Evolutionary conservation across 2,329 filamentous ascomycete genomes (phyloP), one percentile per base, ranked within the genome.

Genomic region (Ophiostoma sp.): DNA sequence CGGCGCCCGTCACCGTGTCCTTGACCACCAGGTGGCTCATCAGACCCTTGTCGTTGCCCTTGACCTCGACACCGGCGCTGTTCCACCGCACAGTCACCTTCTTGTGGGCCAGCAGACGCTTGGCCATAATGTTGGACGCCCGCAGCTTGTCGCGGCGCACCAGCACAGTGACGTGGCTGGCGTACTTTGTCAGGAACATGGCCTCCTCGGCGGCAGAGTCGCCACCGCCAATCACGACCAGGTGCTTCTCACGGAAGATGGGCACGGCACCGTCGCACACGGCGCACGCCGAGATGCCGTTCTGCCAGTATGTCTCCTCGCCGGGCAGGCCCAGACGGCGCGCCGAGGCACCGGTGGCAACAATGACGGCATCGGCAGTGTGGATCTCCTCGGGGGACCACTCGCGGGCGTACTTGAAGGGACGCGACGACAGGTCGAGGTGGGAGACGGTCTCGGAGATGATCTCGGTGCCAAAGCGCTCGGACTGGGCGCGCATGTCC

Each of bases 171-270:
- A 99, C 94, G 79, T 95, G 93, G 81, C 89, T 93, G 74, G 91
- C 95, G 83, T 98, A 99, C 85, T 98, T 99, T 73, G 95, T 97
- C 76, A 99, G 83, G 84, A 97, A 99, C 76, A 97, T 90, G 70
- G 94, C 93, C 86, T 99, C 95, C 82, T 99, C 96, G 36, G 96
- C 95, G 23, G 95, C 95, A 20, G 92, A 96, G 82, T 99, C 95
- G 77, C 95, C 95, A 73, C 95, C 96, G 73, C 95, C 95, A 74
- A 99, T 97, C 67, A 99, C 95, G 57, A 94, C 92, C 70, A 99
- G 85, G 10, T 91, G 94, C 86, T 97, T 96, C 81, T 97, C 93
- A 76, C 94, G 88, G 89, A 97, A 99, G 80, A 99, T 97, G 72
- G 95, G 95, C 66, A 98, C 90, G 67, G 94, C 95, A 74, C 95